Conservation (phyloP, 2,329 filamentous ascomycete species). For the Penicillium sp. region DNA sequence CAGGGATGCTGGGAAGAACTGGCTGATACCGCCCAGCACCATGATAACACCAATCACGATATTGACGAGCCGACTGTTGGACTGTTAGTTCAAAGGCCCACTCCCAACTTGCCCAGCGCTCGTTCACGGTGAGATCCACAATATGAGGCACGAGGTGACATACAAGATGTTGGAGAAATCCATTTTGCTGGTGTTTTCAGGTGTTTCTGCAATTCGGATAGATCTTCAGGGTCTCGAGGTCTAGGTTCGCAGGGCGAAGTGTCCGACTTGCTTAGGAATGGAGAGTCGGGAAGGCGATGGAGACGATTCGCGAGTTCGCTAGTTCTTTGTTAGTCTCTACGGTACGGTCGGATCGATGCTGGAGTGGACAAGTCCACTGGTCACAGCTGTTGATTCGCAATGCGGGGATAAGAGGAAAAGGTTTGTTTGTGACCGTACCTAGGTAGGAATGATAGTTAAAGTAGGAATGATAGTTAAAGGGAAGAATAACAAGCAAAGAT, state of each 20-base stretch:
- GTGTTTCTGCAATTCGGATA: slow-evolving; percentile 1
- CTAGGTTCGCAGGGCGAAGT: background rate
- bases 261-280: slow-evolving; percentile 6
- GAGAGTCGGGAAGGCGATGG: background rate
- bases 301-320: background rate
- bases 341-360: too few relatives aligned
- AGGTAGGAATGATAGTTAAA: background rate
- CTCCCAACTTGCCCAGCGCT: background rate
- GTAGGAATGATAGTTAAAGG: background rate
- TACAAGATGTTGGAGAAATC: slow-evolving; percentile 73
- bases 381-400: background rate
- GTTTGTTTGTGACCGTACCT: background rate
- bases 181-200: slow-evolving; percentile 52
- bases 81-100: background rate
- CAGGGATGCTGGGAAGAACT: slow-evolving; percentile 43
- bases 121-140: background rate
- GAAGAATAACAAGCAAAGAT: background rate
- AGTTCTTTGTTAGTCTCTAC: too few relatives aligned
- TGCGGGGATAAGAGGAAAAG: background rate
- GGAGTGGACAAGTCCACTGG: too few relatives aligned
- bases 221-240: slow-evolving; percentile 9
- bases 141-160: too few relatives aligned
- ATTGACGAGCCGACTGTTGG: slow-evolving; percentile 82
- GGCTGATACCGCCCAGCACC: slow-evolving; percentile 68
- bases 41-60: slow-evolving; percentile 81